Percentiles rank a stretch among this genome's conserved stretches.
Conservation (phyloP, 129 eudicot species). For the Daucus carota region DNA sequence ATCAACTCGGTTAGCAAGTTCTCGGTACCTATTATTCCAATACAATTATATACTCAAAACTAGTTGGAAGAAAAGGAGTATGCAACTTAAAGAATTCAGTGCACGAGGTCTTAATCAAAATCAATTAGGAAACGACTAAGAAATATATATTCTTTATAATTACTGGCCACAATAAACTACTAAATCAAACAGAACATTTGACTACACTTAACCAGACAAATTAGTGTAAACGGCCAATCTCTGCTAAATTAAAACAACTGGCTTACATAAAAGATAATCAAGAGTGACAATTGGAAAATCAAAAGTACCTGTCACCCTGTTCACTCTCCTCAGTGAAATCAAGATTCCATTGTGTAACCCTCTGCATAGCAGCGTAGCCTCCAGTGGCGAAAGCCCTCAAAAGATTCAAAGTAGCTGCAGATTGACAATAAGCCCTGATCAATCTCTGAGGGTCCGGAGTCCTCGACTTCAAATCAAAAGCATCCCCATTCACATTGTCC, state of each 20-base stretch:
- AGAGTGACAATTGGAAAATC: neutral
- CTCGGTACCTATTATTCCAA: constrained; percentile 55
- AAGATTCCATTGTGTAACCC: constrained; percentile 88
- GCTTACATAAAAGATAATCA: neutral
- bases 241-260: neutral
- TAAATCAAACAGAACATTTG: neutral
- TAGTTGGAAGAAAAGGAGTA: neutral
- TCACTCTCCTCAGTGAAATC: constrained; percentile 82
- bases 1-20: constrained; percentile 84
- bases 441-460: constrained; percentile 88
- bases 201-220: neutral
- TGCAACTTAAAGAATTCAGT: neutral
- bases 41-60: neutral
- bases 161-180: neutral
- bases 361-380: constrained; percentile 96
- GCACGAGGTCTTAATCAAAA: neutral
- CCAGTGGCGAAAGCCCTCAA: constrained; percentile 98
- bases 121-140: neutral
- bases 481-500: constrained; percentile 85
- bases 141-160: neutral
- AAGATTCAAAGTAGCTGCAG: constrained; percentile 85
- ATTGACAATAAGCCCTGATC: constrained; percentile 90
- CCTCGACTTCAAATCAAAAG: constrained; percentile 68
- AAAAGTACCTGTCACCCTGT: constrained; percentile 74
- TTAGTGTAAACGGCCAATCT: neutral